phyloP scores from a whole-genome alignment of 352 stramenopile genomes.

The Phytophthora litchii region DNA sequence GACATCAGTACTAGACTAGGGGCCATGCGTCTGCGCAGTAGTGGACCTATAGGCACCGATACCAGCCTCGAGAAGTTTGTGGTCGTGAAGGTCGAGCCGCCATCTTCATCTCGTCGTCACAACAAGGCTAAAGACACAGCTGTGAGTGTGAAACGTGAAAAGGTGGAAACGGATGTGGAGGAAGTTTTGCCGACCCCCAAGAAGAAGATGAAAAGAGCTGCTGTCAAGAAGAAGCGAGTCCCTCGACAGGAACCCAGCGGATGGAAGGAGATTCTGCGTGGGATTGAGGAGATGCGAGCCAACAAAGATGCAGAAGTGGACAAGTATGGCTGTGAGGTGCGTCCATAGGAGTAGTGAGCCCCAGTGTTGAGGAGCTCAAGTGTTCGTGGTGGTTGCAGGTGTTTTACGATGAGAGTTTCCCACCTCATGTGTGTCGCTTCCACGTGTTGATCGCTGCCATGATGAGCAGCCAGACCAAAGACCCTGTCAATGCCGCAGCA shows the following conservation, averaged over 20 bases:
- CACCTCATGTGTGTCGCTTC: conserved; percentile 77
- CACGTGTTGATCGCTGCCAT: conserved; percentile 96
- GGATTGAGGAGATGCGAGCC: conserved; percentile 75
- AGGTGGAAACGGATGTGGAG: conserved; percentile 17
- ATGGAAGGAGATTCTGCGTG: conserved; percentile 64
- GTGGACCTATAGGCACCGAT: conserved; percentile 5
- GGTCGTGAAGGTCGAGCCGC: conserved; percentile 10
- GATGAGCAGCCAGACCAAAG: conserved; percentile 97
- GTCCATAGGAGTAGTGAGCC: conserved; percentile 1
- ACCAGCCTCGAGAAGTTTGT: conserved; percentile 12
- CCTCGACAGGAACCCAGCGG: conserved; percentile 37
- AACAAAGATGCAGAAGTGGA: conserved; percentile 75
- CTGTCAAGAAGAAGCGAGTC: conserved; percentile 29
- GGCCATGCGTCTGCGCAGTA: conserved; percentile 46
- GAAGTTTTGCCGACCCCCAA: conserved; percentile 6
- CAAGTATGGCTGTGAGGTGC: conserved; percentile 66
- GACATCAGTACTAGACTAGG: not conserved
- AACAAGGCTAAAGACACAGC: conserved; percentile 7
- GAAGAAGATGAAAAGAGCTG: conserved; percentile 27
- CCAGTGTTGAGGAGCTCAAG: not conserved
- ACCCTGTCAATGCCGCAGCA: conserved; percentile 87
- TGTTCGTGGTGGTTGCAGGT: conserved; percentile 22
- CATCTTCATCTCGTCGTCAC: conserved; percentile 1
- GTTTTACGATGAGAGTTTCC: conserved; percentile 46
- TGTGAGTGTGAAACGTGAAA: conserved; percentile 33